Conservation (phyloP, 768 basidiomycete genomes). For the Paxillus rubicundulus region DNA sequence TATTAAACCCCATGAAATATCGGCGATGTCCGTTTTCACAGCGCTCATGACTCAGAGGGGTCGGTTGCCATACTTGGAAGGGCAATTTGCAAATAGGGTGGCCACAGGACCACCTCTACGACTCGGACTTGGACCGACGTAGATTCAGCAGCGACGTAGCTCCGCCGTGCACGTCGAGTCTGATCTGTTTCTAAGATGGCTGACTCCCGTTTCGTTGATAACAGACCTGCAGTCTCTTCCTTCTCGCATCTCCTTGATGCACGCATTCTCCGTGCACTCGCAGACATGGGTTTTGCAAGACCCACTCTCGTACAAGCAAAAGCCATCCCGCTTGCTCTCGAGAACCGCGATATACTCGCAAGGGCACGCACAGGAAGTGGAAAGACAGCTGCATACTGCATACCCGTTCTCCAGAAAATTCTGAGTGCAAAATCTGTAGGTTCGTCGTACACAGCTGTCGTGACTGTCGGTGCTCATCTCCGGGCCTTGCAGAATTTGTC, state of each 20-base stretch:
- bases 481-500: slow-evolving; percentile 31
- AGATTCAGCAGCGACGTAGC: no score
- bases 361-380: slow-evolving; percentile 94
- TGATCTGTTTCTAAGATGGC: slow-evolving; percentile 34
- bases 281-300: slow-evolving; percentile 83
- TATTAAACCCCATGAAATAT: no score
- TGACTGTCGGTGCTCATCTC: not conserved
- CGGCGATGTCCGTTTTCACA: no score
- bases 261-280: slow-evolving; percentile 83
- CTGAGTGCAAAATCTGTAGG: slow-evolving; percentile 75
- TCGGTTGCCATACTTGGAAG: no score
- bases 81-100: no score
- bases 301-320: slow-evolving; percentile 92
- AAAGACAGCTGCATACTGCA: slow-evolving; percentile 94
- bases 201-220: slow-evolving; percentile 46
- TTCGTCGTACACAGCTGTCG: slow-evolving; percentile 10
- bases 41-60: no score
- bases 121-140: no score
- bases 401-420: slow-evolving; percentile 89
- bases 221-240: slow-evolving; percentile 48
- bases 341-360: slow-evolving; percentile 87
- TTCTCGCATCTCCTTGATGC: slow-evolving; percentile 82
- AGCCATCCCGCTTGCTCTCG: slow-evolving; percentile 89
- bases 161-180: no score
- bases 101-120: no score